Conservation (phyloP, 495 filamentous ascomycete genomes). For the Penicillium bovifimosum region DNA sequence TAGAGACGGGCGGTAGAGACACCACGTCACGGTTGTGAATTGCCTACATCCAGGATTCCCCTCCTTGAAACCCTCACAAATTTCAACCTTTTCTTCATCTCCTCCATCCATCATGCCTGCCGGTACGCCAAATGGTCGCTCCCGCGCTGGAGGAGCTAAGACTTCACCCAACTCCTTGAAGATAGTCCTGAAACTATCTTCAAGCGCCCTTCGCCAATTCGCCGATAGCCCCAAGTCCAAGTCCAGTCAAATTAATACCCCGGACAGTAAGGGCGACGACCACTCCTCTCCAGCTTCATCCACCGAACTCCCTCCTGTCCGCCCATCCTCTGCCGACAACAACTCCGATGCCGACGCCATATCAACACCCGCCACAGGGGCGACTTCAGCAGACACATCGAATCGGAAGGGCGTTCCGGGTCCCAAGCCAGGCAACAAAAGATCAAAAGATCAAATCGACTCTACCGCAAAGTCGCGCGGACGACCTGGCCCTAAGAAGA, state of each 20-base stretch:
- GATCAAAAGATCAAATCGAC: constrained; percentile 55
- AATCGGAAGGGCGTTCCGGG: constrained; percentile 52
- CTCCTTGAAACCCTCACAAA: neutral
- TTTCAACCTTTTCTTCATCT: constrained; percentile 5
- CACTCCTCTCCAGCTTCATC: constrained; percentile 45
- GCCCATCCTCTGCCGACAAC: constrained; percentile 50
- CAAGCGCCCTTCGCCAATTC: constrained; percentile 44
- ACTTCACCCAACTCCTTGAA: constrained; percentile 34
- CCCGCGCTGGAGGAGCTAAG: constrained; percentile 34
- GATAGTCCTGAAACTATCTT: constrained; percentile 50
- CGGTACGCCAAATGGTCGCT: constrained; percentile 34
- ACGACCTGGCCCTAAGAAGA: constrained; percentile 95
- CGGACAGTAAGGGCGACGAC: constrained; percentile 41
- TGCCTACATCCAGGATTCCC: constrained; percentile 9
- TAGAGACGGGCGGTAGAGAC: constrained; percentile 14
- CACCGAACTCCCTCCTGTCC: constrained; percentile 42
- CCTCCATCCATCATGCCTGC: constrained; percentile 28
- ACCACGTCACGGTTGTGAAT: constrained; percentile 21
- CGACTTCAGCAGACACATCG: constrained; percentile 49
- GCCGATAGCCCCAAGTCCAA: constrained; percentile 26
- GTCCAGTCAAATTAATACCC: constrained; percentile 28
- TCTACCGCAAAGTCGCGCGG: constrained; percentile 60
- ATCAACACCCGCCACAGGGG: constrained; percentile 47
- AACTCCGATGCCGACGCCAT: constrained; percentile 52
- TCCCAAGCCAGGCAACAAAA: constrained; percentile 53